A percentile compares a stretch with the other conserved stretches of the same genome.
phyloP scores from a whole-genome alignment of 257 asterid species.

The Solanum ossicruentum region DNA sequence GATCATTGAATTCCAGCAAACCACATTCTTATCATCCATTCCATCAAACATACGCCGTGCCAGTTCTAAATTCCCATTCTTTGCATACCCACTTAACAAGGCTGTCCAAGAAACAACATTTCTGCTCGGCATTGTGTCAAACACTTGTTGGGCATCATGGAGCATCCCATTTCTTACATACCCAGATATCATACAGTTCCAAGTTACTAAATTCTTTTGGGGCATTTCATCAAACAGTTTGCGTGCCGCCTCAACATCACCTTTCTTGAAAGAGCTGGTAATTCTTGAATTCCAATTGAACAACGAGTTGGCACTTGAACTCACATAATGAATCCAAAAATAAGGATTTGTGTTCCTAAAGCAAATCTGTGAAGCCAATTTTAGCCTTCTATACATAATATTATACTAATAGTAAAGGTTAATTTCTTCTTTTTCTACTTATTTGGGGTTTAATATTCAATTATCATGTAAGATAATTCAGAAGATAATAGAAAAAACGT shows the following conservation, averaged over 20 bases:
- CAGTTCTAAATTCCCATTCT: slow-evolving; percentile 42
- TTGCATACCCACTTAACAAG: slow-evolving; percentile 73
- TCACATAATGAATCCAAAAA: slow-evolving; percentile 8
- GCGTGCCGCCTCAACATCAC: slow-evolving; percentile 29
- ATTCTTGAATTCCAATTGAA: slow-evolving; percentile 32
- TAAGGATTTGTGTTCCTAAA: background rate
- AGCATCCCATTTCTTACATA: slow-evolving; percentile 47
- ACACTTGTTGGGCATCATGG: slow-evolving; percentile 40
- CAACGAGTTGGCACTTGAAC: slow-evolving; percentile 18
- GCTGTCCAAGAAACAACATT: slow-evolving; percentile 68
- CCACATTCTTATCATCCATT: slow-evolving; percentile 42
- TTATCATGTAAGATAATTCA: background rate
- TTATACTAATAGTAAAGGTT: background rate
- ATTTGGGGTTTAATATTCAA: background rate
- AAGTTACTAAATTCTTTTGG: slow-evolving; percentile 44
- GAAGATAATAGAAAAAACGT: no score
- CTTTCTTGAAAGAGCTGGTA: slow-evolving; percentile 25
- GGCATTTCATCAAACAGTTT: slow-evolving; percentile 68
- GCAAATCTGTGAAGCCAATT: background rate
- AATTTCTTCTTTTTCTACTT: background rate
- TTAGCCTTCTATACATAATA: background rate
- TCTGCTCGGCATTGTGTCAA: slow-evolving; percentile 48
- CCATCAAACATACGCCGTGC: slow-evolving; percentile 49
- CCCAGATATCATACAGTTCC: slow-evolving; percentile 76
- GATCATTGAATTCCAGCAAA: slow-evolving; percentile 72